Conservation (phyloP, 306 rosid genomes). For the Fragaria nilgerrensis region DNA sequence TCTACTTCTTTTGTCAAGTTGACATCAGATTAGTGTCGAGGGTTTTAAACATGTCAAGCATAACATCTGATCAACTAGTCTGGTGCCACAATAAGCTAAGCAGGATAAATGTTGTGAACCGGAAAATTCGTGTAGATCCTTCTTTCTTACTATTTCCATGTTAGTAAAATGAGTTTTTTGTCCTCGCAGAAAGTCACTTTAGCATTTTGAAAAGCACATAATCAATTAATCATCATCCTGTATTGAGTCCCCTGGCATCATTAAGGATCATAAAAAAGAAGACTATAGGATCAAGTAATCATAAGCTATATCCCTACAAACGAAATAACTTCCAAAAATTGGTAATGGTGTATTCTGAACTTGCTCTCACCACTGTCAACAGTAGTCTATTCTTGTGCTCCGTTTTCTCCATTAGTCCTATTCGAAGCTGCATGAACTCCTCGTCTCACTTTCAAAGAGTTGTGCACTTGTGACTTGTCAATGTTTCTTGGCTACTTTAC, state of each 20-base stretch:
- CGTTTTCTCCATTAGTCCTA: no score
- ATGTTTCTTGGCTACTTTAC: no score
- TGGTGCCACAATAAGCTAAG: conserved; percentile 84
- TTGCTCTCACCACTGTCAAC: no score
- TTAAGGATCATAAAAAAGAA: neutral
- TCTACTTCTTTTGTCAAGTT: conserved; percentile 75
- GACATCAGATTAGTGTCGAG: conserved; percentile 85
- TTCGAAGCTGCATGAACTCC: no score
- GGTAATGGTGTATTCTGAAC: neutral
- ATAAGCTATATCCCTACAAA: neutral
- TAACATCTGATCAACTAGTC: conserved; percentile 77
- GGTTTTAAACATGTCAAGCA: conserved; percentile 76
- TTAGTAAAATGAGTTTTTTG: neutral
- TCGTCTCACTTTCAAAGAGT: no score
- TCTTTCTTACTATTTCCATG: conserved; percentile 83
- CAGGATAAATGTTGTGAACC: conserved; percentile 53
- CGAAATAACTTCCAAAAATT: neutral
- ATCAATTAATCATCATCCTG: neutral
- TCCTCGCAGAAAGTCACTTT: neutral
- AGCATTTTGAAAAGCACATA: neutral
- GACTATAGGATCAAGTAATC: neutral
- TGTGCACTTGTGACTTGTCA: no score
- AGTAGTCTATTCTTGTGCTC: no score
- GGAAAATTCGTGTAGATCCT: conserved; percentile 66
- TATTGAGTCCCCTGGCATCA: neutral